Conservation (phyloP, 1,139 yeast species). For the Sugiyamaella neomexicana region DNA sequence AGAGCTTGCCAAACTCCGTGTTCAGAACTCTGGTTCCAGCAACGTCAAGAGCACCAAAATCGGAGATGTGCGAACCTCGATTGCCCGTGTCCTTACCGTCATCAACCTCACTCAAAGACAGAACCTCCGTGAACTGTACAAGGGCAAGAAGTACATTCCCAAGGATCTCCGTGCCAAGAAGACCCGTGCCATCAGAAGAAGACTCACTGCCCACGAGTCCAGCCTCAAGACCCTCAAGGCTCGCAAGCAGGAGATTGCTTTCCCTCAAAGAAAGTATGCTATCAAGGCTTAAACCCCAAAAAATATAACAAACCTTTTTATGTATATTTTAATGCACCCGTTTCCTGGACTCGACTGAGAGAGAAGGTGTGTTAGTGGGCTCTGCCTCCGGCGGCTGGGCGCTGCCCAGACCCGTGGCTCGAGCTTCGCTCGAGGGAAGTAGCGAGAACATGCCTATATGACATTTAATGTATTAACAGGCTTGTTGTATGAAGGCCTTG, state of each 20-base stretch:
- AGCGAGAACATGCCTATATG: too few species aligned
- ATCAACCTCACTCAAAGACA: conserved; percentile 97
- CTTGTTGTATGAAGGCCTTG: too few species aligned
- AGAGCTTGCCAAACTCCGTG: conserved; percentile 95
- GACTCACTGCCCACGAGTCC: conserved; percentile 86
- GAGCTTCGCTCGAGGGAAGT: background rate
- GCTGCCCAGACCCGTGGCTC: background rate
- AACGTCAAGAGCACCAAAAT: conserved; percentile 65
- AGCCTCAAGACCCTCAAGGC: conserved; percentile 81
- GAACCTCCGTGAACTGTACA: conserved; percentile 90
- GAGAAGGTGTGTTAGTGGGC: background rate
- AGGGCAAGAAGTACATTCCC: conserved; percentile 94
- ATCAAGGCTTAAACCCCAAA: conserved; percentile 80
- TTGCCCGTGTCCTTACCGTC: conserved; percentile 96
- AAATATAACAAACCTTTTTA: conserved; percentile 12
- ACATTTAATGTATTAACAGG: too few species aligned
- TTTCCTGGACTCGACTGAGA: too few species aligned
- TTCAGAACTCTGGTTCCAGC: conserved; percentile 66
- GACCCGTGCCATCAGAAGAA: conserved; percentile 99
- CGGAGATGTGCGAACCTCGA: conserved; percentile 91
- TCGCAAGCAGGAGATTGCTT: conserved; percentile 88
- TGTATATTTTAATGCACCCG: conserved; percentile 18
- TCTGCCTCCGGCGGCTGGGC: background rate
- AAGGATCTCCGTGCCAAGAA: conserved; percentile 99
- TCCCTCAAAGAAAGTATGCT: conserved; percentile 98